Percentiles rank a stretch among this genome's conserved stretches.
These are phyloP conservation scores for Volvox africanus DNA, from an alignment of 139 green algal genomes.

Conservation along the genomic window DNA sequence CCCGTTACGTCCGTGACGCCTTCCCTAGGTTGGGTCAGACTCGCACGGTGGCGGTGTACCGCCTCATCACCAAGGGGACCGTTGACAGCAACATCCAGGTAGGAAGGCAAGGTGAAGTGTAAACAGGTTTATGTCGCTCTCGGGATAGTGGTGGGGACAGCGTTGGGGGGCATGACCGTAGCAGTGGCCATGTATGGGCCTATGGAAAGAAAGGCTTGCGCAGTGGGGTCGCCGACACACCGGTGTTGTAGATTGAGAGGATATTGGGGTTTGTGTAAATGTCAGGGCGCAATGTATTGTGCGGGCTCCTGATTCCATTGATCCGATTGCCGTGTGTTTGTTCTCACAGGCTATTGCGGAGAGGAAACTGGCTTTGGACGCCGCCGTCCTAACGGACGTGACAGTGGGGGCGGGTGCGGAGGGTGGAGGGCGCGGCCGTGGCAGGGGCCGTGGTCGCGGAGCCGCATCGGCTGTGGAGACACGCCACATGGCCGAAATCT, in stretches of 20 bases:
- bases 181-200: too few relatives aligned
- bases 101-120: too few relatives aligned
- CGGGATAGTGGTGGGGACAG: too few relatives aligned
- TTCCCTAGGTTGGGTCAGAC: conserved; percentile 88
- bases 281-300: too few relatives aligned
- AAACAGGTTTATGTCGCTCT: too few relatives aligned
- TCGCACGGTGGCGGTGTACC: conserved; percentile 89
- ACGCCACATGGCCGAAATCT: conserved; percentile 74
- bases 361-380: conserved; percentile 89
- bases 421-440: conserved; percentile 25
- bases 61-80: conserved; percentile 84
- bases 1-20: not conserved
- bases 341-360: conserved; percentile 82
- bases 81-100: conserved; percentile 79
- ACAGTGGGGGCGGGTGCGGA: conserved; percentile 12
- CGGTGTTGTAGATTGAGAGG: too few relatives aligned
- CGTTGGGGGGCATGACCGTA: too few relatives aligned
- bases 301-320: not conserved
- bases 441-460: conserved; percentile 16
- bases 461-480: conserved; percentile 50
- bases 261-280: too few relatives aligned
- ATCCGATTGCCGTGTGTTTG: too few relatives aligned
- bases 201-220: too few relatives aligned
- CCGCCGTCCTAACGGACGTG: conserved; percentile 47
- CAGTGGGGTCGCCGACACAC: too few relatives aligned